Evolutionary conservation across 2,329 filamentous ascomycete species (phyloP).

Genomic region (Mycogone perniciosa): DNA sequence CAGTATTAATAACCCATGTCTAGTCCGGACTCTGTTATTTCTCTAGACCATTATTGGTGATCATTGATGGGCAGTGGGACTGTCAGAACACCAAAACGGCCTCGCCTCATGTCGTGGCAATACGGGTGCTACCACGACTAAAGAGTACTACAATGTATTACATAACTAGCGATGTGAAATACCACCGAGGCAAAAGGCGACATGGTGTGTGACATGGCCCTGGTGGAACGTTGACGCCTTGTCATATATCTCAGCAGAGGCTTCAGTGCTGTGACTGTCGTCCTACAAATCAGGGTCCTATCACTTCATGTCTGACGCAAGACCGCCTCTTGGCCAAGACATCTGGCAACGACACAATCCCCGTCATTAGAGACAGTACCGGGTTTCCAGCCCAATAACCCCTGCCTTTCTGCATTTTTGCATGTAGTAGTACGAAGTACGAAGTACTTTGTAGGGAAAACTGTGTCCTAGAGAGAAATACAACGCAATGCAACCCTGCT

Average conservation of each 20-base stretch:
- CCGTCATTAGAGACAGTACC: slow-evolving; percentile 1
- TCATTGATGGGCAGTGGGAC: neutral
- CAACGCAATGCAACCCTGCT: neutral
- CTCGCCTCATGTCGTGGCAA: neutral
- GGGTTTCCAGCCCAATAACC: slow-evolving; percentile 9
- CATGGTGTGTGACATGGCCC: no score
- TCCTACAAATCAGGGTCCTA: neutral
- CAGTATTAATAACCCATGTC: neutral
- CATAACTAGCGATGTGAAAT: no score
- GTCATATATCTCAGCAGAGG: no score
- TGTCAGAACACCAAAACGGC: neutral
- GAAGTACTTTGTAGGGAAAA: neutral
- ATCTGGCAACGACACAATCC: slow-evolving; percentile 1
- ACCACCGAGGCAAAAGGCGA: no score
- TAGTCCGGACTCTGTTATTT: neutral
- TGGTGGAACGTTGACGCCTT: no score
- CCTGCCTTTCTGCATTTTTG: slow-evolving; percentile 4
- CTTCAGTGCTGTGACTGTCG: neutral
- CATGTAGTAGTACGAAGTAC: neutral
- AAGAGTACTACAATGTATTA: neutral
- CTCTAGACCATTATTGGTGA: neutral
- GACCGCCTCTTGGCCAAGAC: slow-evolving; percentile 4
- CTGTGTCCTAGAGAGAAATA: neutral
- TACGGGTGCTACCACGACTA: neutral
- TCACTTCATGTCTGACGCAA: slow-evolving; percentile 2